Evolutionary conservation across 2,329 filamentous ascomycete species (phyloP).

Genomic region (Acephala macrosclerotiorum): DNA sequence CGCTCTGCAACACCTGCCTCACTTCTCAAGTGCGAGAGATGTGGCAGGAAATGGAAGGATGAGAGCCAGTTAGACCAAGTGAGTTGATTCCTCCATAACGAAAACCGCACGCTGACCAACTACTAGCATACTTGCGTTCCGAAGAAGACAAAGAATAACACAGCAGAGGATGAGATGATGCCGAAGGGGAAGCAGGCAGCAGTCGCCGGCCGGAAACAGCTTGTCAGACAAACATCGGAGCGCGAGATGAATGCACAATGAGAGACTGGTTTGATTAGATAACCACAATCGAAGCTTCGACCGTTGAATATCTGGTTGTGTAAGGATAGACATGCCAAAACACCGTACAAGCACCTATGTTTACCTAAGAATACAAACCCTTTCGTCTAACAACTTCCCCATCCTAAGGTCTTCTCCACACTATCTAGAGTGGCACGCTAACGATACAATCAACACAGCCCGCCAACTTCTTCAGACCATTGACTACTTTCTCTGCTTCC

Average conservation of each 20-base stretch:
- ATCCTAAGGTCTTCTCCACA: background rate
- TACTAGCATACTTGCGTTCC: constrained; percentile 12
- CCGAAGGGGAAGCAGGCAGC: background rate
- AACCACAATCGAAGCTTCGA: background rate
- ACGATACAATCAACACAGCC: background rate
- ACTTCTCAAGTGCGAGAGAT: constrained; percentile 4
- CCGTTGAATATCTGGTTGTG: background rate
- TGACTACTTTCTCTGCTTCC: constrained; percentile 22
- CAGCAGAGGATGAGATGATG: background rate
- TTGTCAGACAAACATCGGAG: constrained; percentile 9
- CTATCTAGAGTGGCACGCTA: background rate
- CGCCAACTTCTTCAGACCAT: constrained; percentile 11
- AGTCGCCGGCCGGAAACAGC: background rate
- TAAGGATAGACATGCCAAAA: too few relatives aligned
- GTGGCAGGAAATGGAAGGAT: constrained; percentile 3
- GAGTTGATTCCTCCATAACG: background rate
- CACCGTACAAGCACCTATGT: too few relatives aligned
- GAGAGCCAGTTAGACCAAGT: background rate
- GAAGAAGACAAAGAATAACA: background rate
- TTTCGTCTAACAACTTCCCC: too few relatives aligned
- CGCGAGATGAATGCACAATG: constrained; percentile 5
- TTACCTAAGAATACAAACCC: too few relatives aligned
- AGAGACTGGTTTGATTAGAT: background rate
- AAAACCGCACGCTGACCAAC: background rate
- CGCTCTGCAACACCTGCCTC: background rate